Percentiles rank a stretch among this genome's conserved stretches.
These are phyloP conservation scores for Fusarium acutatum DNA, from an alignment of 2,329 filamentous ascomycete species.

Conservation along the genomic window DNA sequence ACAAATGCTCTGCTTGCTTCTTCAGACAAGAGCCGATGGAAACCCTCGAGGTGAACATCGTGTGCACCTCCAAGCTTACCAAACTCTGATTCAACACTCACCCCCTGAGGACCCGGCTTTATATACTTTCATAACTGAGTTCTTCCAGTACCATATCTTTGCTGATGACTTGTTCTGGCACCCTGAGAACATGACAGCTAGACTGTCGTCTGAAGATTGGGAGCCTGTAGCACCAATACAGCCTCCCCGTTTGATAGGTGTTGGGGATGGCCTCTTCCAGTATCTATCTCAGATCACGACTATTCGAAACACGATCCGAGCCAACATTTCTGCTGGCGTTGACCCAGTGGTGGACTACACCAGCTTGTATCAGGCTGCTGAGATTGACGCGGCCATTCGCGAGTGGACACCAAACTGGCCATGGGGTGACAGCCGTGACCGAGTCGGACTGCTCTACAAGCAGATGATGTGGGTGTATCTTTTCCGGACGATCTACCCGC, in stretches of 20 bases:
- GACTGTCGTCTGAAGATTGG: conserved; percentile 56
- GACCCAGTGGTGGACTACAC: conserved; percentile 78
- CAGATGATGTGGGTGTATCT: conserved; percentile 74
- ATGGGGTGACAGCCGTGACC: conserved; percentile 63
- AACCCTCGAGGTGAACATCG: conserved; percentile 74
- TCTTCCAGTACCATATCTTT: conserved; percentile 84
- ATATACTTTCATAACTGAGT: conserved; percentile 71
- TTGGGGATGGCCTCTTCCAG: conserved; percentile 82
- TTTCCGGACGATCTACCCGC: conserved; percentile 68
- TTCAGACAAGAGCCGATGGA: conserved; percentile 66
- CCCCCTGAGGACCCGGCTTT: conserved; percentile 74
- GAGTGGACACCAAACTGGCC: conserved; percentile 76
- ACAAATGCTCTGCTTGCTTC: conserved; percentile 69
- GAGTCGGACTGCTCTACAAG: conserved; percentile 67
- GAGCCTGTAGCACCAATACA: conserved; percentile 53
- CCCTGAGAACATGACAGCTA: conserved; percentile 49
- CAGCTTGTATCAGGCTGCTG: conserved; percentile 75
- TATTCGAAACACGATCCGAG: conserved; percentile 77
- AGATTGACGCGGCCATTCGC: conserved; percentile 78
- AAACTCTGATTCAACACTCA: conserved; percentile 71
- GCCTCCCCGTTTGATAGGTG: conserved; percentile 73
- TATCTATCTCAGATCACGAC: conserved; percentile 82
- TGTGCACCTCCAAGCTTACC: conserved; percentile 80
- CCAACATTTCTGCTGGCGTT: conserved; percentile 66
- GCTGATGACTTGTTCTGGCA: conserved; percentile 69